phyloP scores from a whole-genome alignment of 2,329 filamentous ascomycete species.

The Paraphaeosphaeria minitans region DNA sequence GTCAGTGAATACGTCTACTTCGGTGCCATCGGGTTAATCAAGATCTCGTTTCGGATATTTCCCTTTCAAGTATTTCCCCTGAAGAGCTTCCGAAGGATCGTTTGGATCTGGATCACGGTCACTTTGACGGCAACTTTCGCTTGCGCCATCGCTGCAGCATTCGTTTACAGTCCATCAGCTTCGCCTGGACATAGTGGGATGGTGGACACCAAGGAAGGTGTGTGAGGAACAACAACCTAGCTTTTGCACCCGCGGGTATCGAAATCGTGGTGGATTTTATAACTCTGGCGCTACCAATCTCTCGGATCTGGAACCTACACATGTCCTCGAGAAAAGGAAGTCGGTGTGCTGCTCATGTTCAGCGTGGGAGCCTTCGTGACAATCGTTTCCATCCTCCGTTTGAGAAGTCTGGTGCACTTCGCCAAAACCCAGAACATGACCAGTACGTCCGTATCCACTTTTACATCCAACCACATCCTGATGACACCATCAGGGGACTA shows the following conservation, averaged over 20 bases:
- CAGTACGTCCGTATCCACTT: conserved; percentile 20
- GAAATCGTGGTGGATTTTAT: conserved; percentile 36
- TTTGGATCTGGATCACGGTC: conserved; percentile 22
- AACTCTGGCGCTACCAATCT: conserved; percentile 38
- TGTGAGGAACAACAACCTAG: conserved; percentile 39
- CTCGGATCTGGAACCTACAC: conserved; percentile 35
- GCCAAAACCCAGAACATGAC: conserved; percentile 46
- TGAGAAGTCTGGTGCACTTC: conserved; percentile 49
- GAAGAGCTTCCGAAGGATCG: conserved; percentile 15
- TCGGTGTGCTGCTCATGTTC: conserved; percentile 45
- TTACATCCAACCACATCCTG: not conserved
- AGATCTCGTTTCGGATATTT: conserved; percentile 35
- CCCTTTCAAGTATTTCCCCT: conserved; percentile 35
- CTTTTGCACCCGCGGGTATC: conserved; percentile 34
- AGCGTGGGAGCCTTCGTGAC: conserved; percentile 47
- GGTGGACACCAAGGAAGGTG: conserved; percentile 34
- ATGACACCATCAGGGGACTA: conserved; percentile 28
- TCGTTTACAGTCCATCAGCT: conserved; percentile 39
- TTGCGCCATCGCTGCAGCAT: conserved; percentile 21
- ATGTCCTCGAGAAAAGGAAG: conserved; percentile 41
- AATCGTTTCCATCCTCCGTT: conserved; percentile 49
- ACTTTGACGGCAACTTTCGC: conserved; percentile 25
- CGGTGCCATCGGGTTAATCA: conserved; percentile 25
- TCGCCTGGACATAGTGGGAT: conserved; percentile 38
- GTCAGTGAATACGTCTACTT: conserved; percentile 41